Base-by-base conservation (phyloP, 2,329 filamentous ascomycete species). In the Alternaria viburni region DNA sequence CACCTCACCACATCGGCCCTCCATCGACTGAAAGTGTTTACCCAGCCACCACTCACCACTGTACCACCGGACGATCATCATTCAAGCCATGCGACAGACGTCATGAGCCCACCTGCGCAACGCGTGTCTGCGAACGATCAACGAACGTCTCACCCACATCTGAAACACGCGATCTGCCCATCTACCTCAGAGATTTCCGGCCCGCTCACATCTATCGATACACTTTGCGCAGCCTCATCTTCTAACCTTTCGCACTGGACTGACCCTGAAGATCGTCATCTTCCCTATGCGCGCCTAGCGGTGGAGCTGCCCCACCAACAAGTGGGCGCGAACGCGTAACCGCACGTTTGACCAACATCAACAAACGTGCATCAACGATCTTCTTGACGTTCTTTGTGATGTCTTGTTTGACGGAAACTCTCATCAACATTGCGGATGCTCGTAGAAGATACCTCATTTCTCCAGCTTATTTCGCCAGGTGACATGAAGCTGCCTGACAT, bases 221-320 rank as follows among this genome's bases (percentile, higher is more conserved):
- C 41, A 13, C 19, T 57, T 15, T 26, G 26, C 28, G 46, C 47
- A 54, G 43, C 54, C 44, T 51, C 52, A 47, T 47, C 23, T 47
- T 19, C 43, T 23, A 11, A 23, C 44, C 43, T 45, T 36, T 30
- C 13, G 19, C 49, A 36, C 49, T 52, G 45, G 17, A 9, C 28
- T 41, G 62, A 62, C 62, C 62, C 59, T 64, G 62, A 62, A 61
- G 59, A 64, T 64, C 54, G 36, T 62, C 54, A 64, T 64, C 59
- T 62, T 52, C 19, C 11, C 49, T 23, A 36, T 52, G 49, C 49
- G 19, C 49, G 49, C 49, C 32, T 52, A 36, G 30, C 28, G 49
- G 49, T 36, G 49, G 49, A 25, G 49, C 49, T 23, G 49, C 49
- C 49, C 49, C 49, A 52, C 49, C 19, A 36, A 15, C 49, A 52